phyloP scores from a whole-genome alignment of 208 protist species.

The Trypanosoma avium region DNA sequence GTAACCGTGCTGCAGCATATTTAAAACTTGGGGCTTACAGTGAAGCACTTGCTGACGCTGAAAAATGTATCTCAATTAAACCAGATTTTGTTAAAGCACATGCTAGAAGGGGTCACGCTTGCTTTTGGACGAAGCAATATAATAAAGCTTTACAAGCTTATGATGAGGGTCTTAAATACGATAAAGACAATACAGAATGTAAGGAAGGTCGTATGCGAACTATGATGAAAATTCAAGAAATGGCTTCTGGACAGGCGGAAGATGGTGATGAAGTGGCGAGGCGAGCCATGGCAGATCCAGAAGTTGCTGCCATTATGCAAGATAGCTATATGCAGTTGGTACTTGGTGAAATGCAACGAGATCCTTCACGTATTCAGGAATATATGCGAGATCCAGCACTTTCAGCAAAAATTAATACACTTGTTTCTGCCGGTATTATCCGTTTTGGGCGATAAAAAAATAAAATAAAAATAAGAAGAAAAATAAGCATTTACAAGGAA shows the following conservation, averaged over 20 bases:
- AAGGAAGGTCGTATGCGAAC: slow-evolving; percentile 85
- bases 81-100: slow-evolving; percentile 95
- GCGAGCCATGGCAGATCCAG: slow-evolving; percentile 94
- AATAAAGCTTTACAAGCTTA: slow-evolving; percentile 95
- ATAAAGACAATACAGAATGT: slow-evolving; percentile 90
- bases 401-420: slow-evolving; percentile 94
- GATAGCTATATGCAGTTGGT: slow-evolving; percentile 93
- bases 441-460: slow-evolving; percentile 56
- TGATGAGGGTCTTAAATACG: slow-evolving; percentile 93
- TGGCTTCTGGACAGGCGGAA: slow-evolving; percentile 70
- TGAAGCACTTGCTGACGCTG: slow-evolving; percentile 93
- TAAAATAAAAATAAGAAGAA: slow-evolving; percentile 1
- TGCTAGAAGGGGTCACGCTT: slow-evolving; percentile 86
- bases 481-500: neutral
- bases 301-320: slow-evolving; percentile 93
- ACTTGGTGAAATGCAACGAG: slow-evolving; percentile 89
- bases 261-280: slow-evolving; percentile 88
- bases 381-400: slow-evolving; percentile 94
- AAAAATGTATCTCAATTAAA: slow-evolving; percentile 94
- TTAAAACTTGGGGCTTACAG: slow-evolving; percentile 96
- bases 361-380: slow-evolving; percentile 85
- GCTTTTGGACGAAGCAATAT: slow-evolving; percentile 96
- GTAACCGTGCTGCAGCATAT: slow-evolving; percentile 95
- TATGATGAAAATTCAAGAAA: slow-evolving; percentile 92
- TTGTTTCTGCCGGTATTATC: slow-evolving; percentile 96